Base-by-base conservation (phyloP, 352 stramenopile genomes). In the Globisporangium parvum region DNA sequence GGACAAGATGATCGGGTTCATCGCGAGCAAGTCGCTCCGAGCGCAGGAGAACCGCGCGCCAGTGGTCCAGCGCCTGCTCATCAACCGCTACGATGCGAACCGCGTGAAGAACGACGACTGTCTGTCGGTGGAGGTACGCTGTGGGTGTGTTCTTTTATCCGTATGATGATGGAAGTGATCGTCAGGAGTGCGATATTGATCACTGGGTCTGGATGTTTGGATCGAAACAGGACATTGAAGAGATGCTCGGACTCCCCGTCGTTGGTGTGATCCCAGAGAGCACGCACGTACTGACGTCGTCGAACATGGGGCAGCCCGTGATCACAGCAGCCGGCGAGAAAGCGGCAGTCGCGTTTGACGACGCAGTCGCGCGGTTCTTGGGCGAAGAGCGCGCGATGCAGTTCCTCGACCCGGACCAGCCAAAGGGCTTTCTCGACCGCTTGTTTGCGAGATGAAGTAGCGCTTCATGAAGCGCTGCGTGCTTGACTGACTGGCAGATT, bases 1-100 rank as follows among this genome's bases (percentile, higher is more conserved):
- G 60, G 91, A 98, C 75, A 98, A 98, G 69, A 98, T 98, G 91
- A 96, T 98, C 63, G 91, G 91, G 35, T 98, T 97, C 63, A 96
- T 98, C 55, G 77, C 85, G 51, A 93, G 80, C 71, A 93, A 90
- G 54, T 96, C 85, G 40, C 66, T 94, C 48, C 71, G 88, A 8
- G 87, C 91, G 10, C 81, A 96, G 51, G 76, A 95, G 55, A 71
- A 73, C 31, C 75, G 84, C 41, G 65, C 76, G 35, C 73, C 83
- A 0, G 89, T 98, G 10, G 72, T 74, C 18, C 85, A 96, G 70
- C 79, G 73, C 2, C 63, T 98, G 56, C 75, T 97, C 35, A 91
- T 98, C 58, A 98, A 95, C 57, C 77, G 91, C 41, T 98, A 97
- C 68, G 88, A 96, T 74, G 77, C 88, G 40, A 87, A 87, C 33